Conservation (phyloP, 225 moss, liverwort and hornwort genomes). For the Takakia lepidozioides region DNA sequence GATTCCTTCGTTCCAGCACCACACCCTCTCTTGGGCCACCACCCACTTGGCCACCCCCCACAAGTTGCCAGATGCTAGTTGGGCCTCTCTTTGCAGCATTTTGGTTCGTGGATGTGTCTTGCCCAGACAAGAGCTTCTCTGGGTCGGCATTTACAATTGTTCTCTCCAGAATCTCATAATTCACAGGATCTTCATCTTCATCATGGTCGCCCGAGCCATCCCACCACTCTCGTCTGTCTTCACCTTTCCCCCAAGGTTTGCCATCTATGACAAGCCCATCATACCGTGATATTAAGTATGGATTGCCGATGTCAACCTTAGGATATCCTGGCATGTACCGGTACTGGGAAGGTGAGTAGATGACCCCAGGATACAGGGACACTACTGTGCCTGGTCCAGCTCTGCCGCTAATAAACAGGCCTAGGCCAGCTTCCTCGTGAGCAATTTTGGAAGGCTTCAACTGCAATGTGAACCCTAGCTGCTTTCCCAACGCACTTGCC, state of each 20-base stretch:
- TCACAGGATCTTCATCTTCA: constrained; percentile 7
- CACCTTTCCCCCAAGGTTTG: constrained; percentile 86
- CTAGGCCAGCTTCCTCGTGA: constrained; percentile 59
- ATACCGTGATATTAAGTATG: constrained; percentile 77
- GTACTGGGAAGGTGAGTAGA: constrained; percentile 89
- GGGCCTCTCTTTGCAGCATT: constrained; percentile 8
- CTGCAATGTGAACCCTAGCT: constrained; percentile 30
- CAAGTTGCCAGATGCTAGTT: constrained; percentile 47
- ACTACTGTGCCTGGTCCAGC: constrained; percentile 76
- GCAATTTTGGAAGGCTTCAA: constrained; percentile 35
- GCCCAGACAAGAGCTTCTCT: too few species aligned
- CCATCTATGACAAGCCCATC: constrained; percentile 87
- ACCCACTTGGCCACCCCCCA: constrained; percentile 40
- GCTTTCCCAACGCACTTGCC: constrained; percentile 25
- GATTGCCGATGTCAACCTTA: constrained; percentile 65
- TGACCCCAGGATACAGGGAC: constrained; percentile 82
- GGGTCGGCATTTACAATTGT: not conserved
- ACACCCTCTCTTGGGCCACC: constrained; percentile 46
- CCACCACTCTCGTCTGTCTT: constrained; percentile 80
- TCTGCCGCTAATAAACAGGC: constrained; percentile 65
- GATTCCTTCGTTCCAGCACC: constrained; percentile 70
- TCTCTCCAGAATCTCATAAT: not conserved
- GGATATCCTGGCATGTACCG: constrained; percentile 89
- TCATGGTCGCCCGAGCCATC: constrained; percentile 31
- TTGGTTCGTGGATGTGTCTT: not conserved